These are phyloP conservation scores for Pittosporum tobira DNA, from an alignment of 129 eudicot species.

Conservation along the genomic window DNA sequence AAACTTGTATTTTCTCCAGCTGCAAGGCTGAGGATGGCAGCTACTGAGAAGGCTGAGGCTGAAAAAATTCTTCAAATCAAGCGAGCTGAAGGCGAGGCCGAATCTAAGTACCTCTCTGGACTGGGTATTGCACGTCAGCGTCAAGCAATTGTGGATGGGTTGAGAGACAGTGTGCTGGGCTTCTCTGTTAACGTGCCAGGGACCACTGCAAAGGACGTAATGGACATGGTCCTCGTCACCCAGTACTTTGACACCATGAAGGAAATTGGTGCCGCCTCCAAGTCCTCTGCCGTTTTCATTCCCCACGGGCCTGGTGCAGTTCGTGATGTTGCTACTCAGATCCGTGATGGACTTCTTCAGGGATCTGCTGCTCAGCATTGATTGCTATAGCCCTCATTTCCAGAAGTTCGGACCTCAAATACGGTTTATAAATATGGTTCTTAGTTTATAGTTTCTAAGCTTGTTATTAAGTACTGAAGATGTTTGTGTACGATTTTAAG, in stretches of 20 bases:
- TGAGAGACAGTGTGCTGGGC: conserved; percentile 76
- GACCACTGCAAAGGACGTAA: conserved; percentile 66
- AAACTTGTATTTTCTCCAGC: conserved; percentile 25
- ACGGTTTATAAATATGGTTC: not conserved
- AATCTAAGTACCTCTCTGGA: conserved; percentile 61
- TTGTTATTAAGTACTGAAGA: not conserved
- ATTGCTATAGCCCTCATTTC: not conserved
- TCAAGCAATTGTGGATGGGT: conserved; percentile 75
- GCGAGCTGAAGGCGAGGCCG: conserved; percentile 87
- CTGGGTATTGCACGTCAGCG: conserved; percentile 77
- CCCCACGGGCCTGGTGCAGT: conserved; percentile 86
- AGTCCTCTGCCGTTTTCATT: conserved; percentile 66
- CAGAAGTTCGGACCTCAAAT: not conserved
- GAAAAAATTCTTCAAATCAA: conserved; percentile 69
- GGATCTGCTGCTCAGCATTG: conserved; percentile 10
- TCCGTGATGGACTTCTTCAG: conserved; percentile 82
- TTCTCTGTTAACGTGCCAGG: conserved; percentile 70
- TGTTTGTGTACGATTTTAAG: not conserved
- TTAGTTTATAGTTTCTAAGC: not conserved
- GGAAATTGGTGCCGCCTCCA: conserved; percentile 65
- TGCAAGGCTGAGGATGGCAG: conserved; percentile 71
- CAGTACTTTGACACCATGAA: conserved; percentile 83
- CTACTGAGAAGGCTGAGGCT: conserved; percentile 73
- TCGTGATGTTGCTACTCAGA: conserved; percentile 67
- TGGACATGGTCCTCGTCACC: conserved; percentile 84